Conservation (phyloP, 2,329 filamentous ascomycete genomes). For the Alternaria panax region DNA sequence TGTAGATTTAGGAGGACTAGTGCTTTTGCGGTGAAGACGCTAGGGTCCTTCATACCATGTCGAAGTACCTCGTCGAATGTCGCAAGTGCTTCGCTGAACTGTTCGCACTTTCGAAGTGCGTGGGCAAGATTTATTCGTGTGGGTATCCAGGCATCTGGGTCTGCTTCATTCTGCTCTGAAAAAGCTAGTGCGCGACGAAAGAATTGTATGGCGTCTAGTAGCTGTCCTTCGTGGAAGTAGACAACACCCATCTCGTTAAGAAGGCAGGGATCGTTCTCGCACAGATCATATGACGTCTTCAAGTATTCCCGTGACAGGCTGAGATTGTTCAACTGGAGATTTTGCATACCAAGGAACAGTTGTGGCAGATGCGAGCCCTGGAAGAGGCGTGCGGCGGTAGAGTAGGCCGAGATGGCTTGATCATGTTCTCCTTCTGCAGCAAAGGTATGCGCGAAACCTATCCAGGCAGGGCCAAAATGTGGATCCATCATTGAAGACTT, state of each 20-base stretch:
- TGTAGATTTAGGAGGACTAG: slow-evolving; percentile 82
- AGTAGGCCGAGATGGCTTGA: slow-evolving; percentile 97
- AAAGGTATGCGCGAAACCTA: slow-evolving; percentile 98
- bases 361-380: slow-evolving; percentile 97
- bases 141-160: slow-evolving; percentile 81
- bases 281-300: slow-evolving; percentile 83
- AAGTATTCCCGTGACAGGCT: slow-evolving; percentile 92
- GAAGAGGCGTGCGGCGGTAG: slow-evolving; percentile 90
- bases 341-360: slow-evolving; percentile 97
- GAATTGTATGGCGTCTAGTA: slow-evolving; percentile 75
- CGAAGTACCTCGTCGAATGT: slow-evolving; percentile 89
- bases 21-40: slow-evolving; percentile 82
- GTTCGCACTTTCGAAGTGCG: slow-evolving; percentile 75
- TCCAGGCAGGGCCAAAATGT: slow-evolving; percentile 97
- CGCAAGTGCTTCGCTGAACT: slow-evolving; percentile 73
- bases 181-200: slow-evolving; percentile 81
- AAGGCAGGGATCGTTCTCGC: slow-evolving; percentile 84
- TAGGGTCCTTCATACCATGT: slow-evolving; percentile 78
- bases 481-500: slow-evolving; percentile 98
- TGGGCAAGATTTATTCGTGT: slow-evolving; percentile 90
- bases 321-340: slow-evolving; percentile 95
- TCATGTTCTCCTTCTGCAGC: slow-evolving; percentile 97
- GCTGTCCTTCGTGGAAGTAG: slow-evolving; percentile 88
- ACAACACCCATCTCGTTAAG: slow-evolving; percentile 96
- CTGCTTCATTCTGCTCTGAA: slow-evolving; percentile 80